A percentile compares a stretch with the other conserved stretches of the same genome.
Conservation (phyloP, 2,329 filamentous ascomycete genomes). For the Aspergillus floridensis region DNA sequence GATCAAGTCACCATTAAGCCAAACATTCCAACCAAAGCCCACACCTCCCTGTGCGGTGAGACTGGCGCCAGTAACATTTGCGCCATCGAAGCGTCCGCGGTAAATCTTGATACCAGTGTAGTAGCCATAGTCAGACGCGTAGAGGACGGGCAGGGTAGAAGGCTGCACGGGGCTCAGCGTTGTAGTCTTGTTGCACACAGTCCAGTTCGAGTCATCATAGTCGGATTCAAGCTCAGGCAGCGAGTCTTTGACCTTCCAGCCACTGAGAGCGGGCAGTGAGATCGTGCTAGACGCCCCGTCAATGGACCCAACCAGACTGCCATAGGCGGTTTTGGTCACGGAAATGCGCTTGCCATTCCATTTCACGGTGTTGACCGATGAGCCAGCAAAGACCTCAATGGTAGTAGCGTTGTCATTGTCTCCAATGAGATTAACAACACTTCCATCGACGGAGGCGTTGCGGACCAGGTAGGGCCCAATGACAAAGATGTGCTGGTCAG, state of each 20-base stretch:
- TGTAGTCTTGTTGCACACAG: constrained; percentile 49
- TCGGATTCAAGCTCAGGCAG: constrained; percentile 47
- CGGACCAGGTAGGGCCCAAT: constrained; percentile 48
- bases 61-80: constrained; percentile 1
- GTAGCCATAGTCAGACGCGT: constrained; percentile 50
- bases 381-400: constrained; percentile 22
- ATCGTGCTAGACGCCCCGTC: constrained; percentile 42
- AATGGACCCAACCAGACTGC: constrained; percentile 44
- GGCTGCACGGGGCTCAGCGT: constrained; percentile 48
- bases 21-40: constrained; percentile 9
- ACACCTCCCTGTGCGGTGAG: constrained; percentile 5
- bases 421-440: constrained; percentile 38
- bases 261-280: constrained; percentile 44
- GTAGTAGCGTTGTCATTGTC: constrained; percentile 43
- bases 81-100: constrained; percentile 8
- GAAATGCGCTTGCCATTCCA: constrained; percentile 47
- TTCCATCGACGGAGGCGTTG: constrained; percentile 34
- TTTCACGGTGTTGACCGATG: constrained; percentile 40
- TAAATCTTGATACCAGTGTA: constrained; percentile 8
- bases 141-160: constrained; percentile 53
- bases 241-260: constrained; percentile 52
- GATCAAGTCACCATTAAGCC: constrained; percentile 9
- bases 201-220: constrained; percentile 55
- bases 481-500: constrained; percentile 49
- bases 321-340: constrained; percentile 43